Evolutionary conservation across 2,329 filamentous ascomycete species (phyloP), one percentile per base, ranked within the genome.

Genomic region (Sporothrix humicola): DNA sequence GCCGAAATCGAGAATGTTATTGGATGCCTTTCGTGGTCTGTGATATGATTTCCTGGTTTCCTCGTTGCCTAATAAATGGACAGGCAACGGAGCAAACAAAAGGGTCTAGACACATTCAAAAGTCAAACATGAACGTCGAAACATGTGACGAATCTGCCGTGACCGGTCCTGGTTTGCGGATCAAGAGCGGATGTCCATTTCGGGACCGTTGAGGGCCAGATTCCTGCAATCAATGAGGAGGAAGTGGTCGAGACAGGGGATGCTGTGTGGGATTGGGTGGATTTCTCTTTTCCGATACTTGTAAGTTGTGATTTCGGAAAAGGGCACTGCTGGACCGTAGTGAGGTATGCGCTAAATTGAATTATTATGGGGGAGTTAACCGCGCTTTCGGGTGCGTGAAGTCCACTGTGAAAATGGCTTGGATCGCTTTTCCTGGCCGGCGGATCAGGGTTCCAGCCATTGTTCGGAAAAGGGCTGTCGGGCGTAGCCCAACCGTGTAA

Each of bases 301-400:
- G 68, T 70, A 58, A 70, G 68, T 58, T 6, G 20, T 46, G 31
- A n/a, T 3, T 26, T 46, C 68, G 68, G 68, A 70, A 70, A 70
- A 70, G 68, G 0, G 20, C 12, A 3, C 12, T 12, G 52, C 9
- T 3, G 2, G 4, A 56, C 20, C 3, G 44, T 12, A 6, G 9
- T 15, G 31, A 8, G 5, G 15, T 6, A 13, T 37, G 6, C 7
- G 42, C 31, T 37, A 37, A 37, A 6, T 37, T 37, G 31, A 37
- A 37, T 37, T 37, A 37, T 37, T 37, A 37, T 37, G 31, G 31
- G 31, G 31, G 31, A 37, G 3, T 37, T 5, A 37, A 26, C 23
- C 2, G 31, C 2, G 31, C 31, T 37, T 2, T 37, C 31, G 31
- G 31, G 31, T 3, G 31, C 31, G 7, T 37, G 31, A 5, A 37